Percentiles rank a stretch among this genome's conserved stretches.
Evolutionary conservation across 1,284 basidiomycete species (phyloP).

Genomic region (Leccinum huronense): DNA sequence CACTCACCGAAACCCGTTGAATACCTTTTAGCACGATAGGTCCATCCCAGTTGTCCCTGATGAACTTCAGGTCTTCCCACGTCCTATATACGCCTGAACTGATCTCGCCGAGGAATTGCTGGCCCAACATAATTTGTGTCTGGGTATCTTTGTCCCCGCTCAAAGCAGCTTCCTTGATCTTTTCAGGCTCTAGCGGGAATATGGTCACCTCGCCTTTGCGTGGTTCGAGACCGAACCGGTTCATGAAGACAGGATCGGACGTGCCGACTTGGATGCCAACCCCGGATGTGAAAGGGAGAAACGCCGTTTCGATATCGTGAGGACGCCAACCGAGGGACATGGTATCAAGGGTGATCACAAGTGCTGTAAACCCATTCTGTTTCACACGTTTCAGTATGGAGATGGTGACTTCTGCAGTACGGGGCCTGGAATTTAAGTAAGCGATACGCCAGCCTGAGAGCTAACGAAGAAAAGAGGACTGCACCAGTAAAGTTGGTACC

Average conservation of each 20-base stretch:
- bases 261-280: slow-evolving; percentile 44
- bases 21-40: slow-evolving; percentile 75
- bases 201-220: slow-evolving; percentile 32
- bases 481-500: slow-evolving; percentile 65
- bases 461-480: neutral
- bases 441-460: neutral
- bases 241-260: slow-evolving; percentile 57
- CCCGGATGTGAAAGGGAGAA: slow-evolving; percentile 42
- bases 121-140: slow-evolving; percentile 45
- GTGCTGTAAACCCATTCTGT: slow-evolving; percentile 47
- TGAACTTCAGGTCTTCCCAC: slow-evolving; percentile 66
- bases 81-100: slow-evolving; percentile 58
- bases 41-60: slow-evolving; percentile 70
- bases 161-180: slow-evolving; percentile 38
- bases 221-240: slow-evolving; percentile 32
- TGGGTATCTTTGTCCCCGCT: slow-evolving; percentile 48
- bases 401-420: slow-evolving; percentile 42
- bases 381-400: slow-evolving; percentile 53
- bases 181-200: slow-evolving; percentile 59
- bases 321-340: slow-evolving; percentile 51
- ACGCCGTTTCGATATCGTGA: slow-evolving; percentile 42
- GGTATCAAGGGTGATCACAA: slow-evolving; percentile 54
- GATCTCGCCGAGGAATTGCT: slow-evolving; percentile 56
- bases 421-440: slow-evolving; percentile 41
- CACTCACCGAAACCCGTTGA: slow-evolving; percentile 47